Conservation (phyloP, 2,329 filamentous ascomycete genomes). For the Cercospora zeina region DNA sequence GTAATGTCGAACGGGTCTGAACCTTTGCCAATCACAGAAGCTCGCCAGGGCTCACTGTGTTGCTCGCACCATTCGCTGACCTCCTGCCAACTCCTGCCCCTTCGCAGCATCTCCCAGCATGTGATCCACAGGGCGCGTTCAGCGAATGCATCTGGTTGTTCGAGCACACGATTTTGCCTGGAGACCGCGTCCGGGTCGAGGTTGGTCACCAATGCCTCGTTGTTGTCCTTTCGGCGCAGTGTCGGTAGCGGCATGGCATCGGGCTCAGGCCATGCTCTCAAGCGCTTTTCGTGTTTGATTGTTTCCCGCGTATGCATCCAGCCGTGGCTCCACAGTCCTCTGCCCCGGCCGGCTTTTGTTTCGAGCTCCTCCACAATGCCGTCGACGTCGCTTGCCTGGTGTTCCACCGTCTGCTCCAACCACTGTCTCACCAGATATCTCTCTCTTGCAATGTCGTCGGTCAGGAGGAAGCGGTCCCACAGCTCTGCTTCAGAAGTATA, state of each 20-base stretch:
- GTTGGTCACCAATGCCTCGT: constrained; percentile 73
- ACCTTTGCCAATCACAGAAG: constrained; percentile 71
- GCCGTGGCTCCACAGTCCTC: constrained; percentile 78
- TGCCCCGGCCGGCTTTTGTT: constrained; percentile 67
- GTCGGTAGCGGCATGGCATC: constrained; percentile 54
- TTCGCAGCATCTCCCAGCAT: constrained; percentile 89
- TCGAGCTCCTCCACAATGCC: constrained; percentile 70
- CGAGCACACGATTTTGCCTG: constrained; percentile 73
- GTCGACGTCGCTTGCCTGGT: constrained; percentile 68
- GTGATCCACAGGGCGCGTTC: constrained; percentile 89
- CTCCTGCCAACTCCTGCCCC: constrained; percentile 71
- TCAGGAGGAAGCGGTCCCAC: constrained; percentile 72
- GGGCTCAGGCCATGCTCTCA: constrained; percentile 58
- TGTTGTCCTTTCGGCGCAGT: constrained; percentile 50
- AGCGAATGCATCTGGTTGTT: constrained; percentile 81
- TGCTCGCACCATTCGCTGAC: constrained; percentile 85
- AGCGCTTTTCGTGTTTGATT: constrained; percentile 85
- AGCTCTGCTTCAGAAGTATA: constrained; percentile 63
- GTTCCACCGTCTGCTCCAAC: constrained; percentile 74
- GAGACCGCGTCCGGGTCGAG: constrained; percentile 88
- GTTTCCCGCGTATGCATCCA: constrained; percentile 89
- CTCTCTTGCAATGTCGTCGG: constrained; percentile 73
- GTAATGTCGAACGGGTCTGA: constrained; percentile 49
- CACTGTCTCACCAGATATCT: constrained; percentile 79
- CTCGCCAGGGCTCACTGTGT: constrained; percentile 84